Base-by-base conservation (phyloP, 306 rosid genomes). In the Trifolium fragiferum region DNA sequence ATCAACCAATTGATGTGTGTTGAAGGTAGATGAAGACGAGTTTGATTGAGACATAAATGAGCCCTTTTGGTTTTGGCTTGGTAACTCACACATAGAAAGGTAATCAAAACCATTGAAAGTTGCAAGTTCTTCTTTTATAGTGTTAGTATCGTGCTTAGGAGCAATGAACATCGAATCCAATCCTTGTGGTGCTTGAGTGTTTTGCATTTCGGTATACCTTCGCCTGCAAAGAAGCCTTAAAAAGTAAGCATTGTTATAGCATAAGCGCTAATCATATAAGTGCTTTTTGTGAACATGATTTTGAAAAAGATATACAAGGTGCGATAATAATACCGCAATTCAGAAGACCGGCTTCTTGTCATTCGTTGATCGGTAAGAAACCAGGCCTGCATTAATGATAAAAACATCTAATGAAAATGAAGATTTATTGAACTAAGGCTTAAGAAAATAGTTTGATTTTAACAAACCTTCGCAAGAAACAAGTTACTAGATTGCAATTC, bases 261-360 rank as follows among this genome's bases (percentile, higher is more conserved):
- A 37, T 37, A 37, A 44, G 1, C 2, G 1, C 50, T 44, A 12
- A 4, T 13, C 50, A 44, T 44, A 13, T 4, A 41, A 63, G 60
- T 61, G 74, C n/a, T 66, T 75, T 20, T 71, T 23, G 68, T 61
- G 68, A 58, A n/a, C 20, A 74, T 68, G 75, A 63, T 58, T 79
- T 70, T 57, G 80, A 70, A 66, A 68, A 78, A 38, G 43, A 64
- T 18, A 18, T 46, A 44, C 10, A 66, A 71, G 81, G 57, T 35
- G 33, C 50, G 44, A 37, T 57, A 67, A 38, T 27, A 2, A 23
- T 90, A 91, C 98, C 98, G 84, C 81, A 93, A 81, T 80, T 93
- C 98, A 68, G 98, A 93, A 61, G 98, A 93, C 14, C 97, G 91
- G 80, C 98, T 93, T 88, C 98, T 88, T 70, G 98, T 91, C 92